phyloP scores from a whole-genome alignment of 192 early-diverging fungal genomes.

The Backusella westeae region DNA sequence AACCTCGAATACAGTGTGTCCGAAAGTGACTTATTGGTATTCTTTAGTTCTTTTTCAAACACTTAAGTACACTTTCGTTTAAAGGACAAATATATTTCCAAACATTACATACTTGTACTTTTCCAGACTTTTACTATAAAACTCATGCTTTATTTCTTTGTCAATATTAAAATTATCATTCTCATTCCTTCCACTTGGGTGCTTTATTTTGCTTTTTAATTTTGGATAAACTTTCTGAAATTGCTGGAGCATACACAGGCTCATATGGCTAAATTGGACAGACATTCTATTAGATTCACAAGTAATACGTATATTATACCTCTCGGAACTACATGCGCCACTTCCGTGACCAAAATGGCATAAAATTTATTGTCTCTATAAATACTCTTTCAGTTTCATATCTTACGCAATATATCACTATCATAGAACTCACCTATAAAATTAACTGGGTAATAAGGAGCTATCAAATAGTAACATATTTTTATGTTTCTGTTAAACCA shows the following conservation, averaged over 20 bases:
- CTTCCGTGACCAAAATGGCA: slow-evolving; percentile 90
- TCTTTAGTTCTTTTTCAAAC: slow-evolving; percentile 89
- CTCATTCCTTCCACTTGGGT: slow-evolving; percentile 74
- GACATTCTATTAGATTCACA: slow-evolving; percentile 79
- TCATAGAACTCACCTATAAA: slow-evolving; percentile 69
- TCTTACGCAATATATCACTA: slow-evolving; percentile 67
- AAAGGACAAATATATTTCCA: neutral
- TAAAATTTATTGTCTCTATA: slow-evolving; percentile 91
- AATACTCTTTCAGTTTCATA: slow-evolving; percentile 88
- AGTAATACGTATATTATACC: slow-evolving; percentile 73
- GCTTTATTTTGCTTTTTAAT: slow-evolving; percentile 83
- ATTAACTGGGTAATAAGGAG: neutral
- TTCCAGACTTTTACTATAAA: slow-evolving; percentile 44
- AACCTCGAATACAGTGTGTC: slow-evolving; percentile 80
- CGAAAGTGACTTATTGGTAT: slow-evolving; percentile 83
- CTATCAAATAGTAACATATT: neutral
- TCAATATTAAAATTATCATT: slow-evolving; percentile 78
- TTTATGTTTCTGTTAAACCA: neutral
- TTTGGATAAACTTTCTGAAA: slow-evolving; percentile 88
- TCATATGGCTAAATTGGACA: slow-evolving; percentile 81
- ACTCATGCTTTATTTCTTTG: slow-evolving; percentile 78
- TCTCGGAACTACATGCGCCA: slow-evolving; percentile 80
- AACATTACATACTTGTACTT: neutral
- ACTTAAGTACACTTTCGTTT: slow-evolving; percentile 14
- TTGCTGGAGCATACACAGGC: slow-evolving; percentile 90